A percentile compares a stretch with the other conserved stretches of the same genome.
Conservation (phyloP, 164 flowering plant genomes). For the Vitis labrusca region DNA sequence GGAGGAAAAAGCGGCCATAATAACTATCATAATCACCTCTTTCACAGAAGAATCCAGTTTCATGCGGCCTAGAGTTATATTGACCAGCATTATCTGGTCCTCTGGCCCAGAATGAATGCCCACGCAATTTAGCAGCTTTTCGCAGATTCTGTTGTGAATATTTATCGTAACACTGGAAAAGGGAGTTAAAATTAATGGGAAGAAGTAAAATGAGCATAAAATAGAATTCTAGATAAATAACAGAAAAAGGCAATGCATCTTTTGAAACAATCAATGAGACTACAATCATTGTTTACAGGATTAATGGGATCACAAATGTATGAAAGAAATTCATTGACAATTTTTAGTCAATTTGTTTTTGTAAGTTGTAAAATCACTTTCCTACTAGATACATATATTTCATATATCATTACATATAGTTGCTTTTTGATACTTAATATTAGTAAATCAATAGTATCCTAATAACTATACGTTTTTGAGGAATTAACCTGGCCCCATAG, state of each 20-base stretch:
- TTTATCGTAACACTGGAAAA: conserved; percentile 83
- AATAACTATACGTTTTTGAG: no score
- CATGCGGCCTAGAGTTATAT: conserved; percentile 84
- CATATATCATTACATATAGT: no score
- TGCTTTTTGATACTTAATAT: no score
- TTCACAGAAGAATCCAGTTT: conserved; percentile 88
- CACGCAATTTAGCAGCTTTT: conserved; percentile 75
- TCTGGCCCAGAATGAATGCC: conserved; percentile 82
- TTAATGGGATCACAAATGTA: no score
- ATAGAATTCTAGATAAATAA: background rate
- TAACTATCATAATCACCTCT: conserved; percentile 94
- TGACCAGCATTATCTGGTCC: conserved; percentile 92
- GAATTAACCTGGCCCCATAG: no score
- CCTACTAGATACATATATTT: no score
- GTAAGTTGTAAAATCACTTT: no score
- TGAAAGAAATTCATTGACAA: no score
- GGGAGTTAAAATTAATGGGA: background rate
- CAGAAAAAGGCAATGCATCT: background rate
- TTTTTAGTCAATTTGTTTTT: no score
- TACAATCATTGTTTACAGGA: background rate
- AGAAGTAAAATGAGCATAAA: background rate
- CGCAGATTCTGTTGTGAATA: conserved; percentile 65
- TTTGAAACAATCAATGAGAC: background rate
- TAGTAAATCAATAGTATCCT: no score
- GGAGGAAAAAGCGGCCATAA: conserved; percentile 86